These are phyloP conservation scores for Penicillium mononematosum DNA, from an alignment of 495 filamentous ascomycete species.

Conservation along the genomic window DNA sequence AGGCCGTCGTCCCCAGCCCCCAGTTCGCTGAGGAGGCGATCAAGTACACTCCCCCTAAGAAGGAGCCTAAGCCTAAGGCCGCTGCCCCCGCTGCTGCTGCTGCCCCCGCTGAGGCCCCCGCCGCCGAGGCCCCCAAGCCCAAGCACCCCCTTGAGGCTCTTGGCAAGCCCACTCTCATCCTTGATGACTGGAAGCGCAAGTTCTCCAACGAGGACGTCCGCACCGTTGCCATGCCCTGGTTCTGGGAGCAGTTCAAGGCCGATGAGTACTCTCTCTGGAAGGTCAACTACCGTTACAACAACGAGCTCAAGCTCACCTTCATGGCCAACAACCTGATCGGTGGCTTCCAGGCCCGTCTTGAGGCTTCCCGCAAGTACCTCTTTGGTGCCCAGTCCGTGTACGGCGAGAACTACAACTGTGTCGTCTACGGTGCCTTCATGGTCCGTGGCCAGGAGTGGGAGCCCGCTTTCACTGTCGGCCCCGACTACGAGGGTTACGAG, in stretches of 20 bases:
- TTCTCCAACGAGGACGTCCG: slow-evolving; percentile 97
- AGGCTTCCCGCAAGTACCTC: slow-evolving; percentile 97
- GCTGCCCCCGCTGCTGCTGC: slow-evolving; percentile 58
- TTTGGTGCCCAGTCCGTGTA: slow-evolving; percentile 92
- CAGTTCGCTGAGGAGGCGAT: slow-evolving; percentile 79
- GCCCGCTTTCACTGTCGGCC: slow-evolving; percentile 92
- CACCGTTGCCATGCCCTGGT: slow-evolving; percentile 82
- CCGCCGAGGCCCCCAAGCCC: slow-evolving; percentile 73
- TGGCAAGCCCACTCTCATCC: slow-evolving; percentile 70
- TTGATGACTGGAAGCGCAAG: slow-evolving; percentile 97
- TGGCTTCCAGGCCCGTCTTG: slow-evolving; percentile 96
- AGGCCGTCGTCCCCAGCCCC: slow-evolving; percentile 69
- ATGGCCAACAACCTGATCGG: slow-evolving; percentile 96
- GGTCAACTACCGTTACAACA: slow-evolving; percentile 95
- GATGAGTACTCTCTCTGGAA: slow-evolving; percentile 94
- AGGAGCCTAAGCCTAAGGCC: slow-evolving; percentile 67
- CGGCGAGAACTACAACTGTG: slow-evolving; percentile 78
- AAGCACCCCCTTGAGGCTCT: slow-evolving; percentile 96
- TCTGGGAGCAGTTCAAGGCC: slow-evolving; percentile 92
- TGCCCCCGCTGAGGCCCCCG: slow-evolving; percentile 60
- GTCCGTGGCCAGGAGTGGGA: slow-evolving; percentile 85
- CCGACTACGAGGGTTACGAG: slow-evolving; percentile 94
- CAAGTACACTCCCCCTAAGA: slow-evolving; percentile 90
- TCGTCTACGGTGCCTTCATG: slow-evolving; percentile 88
- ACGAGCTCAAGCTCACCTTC: slow-evolving; percentile 94